Percentiles rank a stretch among this genome's conserved stretches.
Conservation (phyloP, 2,329 filamentous ascomycete genomes). For the Biscogniauxia sp. region DNA sequence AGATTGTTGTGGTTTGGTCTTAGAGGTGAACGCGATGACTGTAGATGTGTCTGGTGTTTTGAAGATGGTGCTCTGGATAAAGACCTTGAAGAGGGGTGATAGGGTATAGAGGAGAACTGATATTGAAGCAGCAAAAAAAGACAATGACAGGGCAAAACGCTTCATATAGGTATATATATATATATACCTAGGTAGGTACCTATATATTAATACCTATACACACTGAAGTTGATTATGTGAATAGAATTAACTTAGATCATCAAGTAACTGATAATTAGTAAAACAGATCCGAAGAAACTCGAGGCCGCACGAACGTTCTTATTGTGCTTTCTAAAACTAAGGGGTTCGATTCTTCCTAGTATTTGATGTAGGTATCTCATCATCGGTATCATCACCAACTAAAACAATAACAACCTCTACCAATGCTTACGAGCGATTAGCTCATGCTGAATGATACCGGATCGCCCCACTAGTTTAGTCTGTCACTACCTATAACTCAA, state of each 20-base stretch:
- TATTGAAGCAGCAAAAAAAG: conserved; percentile 29
- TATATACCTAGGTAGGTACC: no score
- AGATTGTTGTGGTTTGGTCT: conserved; percentile 2
- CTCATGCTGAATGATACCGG: conserved; percentile 27
- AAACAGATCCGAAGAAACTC: neutral
- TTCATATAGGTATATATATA: conserved; percentile 37
- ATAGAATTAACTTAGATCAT: conserved; percentile 11
- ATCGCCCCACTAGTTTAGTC: conserved; percentile 3
- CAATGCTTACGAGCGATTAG: conserved; percentile 28
- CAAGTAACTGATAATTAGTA: neutral
- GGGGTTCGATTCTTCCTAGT: neutral
- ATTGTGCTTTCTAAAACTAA: neutral
- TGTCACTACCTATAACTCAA: neutral
- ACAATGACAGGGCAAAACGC: conserved; percentile 22
- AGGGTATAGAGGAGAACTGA: conserved; percentile 30
- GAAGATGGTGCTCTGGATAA: conserved; percentile 10
- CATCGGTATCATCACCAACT: neutral
- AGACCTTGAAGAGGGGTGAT: conserved; percentile 9
- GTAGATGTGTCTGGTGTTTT: conserved; percentile 1
- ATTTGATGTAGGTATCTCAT: no score
- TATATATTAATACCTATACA: no score
- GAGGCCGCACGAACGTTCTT: neutral
- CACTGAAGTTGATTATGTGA: neutral
- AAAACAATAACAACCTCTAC: no score
- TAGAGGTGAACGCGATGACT: neutral